A percentile compares a stretch with the other conserved stretches of the same genome.
Evolutionary conservation across 768 basidiomycete species (phyloP).

Genomic region (Butyriboletus loyo): DNA sequence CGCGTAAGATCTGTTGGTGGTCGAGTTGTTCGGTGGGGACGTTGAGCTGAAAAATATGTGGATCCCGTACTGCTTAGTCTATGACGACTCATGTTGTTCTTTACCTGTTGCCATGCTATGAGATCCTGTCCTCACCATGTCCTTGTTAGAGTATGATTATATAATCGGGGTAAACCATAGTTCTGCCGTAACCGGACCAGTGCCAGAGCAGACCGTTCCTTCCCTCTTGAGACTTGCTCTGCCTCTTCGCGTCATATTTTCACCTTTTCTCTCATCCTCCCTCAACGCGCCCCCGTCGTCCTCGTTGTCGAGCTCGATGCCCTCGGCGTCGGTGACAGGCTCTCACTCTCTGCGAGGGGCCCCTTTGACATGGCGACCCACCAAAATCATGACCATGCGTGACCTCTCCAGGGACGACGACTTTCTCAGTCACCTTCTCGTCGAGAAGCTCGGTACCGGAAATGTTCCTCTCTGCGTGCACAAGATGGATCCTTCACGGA

Average conservation of each 20-base stretch:
- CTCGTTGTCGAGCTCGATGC: slow-evolving; percentile 31
- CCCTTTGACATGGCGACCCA: slow-evolving; percentile 65
- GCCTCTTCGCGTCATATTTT: slow-evolving; percentile 34
- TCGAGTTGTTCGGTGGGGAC: not conserved
- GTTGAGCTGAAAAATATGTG: not conserved
- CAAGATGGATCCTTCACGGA: slow-evolving; percentile 81
- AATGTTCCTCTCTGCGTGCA: slow-evolving; percentile 79
- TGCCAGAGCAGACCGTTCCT: slow-evolving; percentile 22
- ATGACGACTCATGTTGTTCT: not conserved
- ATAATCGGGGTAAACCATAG: slow-evolving; percentile 15
- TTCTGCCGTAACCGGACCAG: slow-evolving; percentile 33
- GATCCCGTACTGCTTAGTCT: not conserved
- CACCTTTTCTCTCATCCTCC: slow-evolving; percentile 7
- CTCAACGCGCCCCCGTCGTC: slow-evolving; percentile 23
- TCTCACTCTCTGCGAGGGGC: slow-evolving; percentile 21
- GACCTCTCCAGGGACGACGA: slow-evolving; percentile 91
- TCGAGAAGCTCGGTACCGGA: slow-evolving; percentile 85
- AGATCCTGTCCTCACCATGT: not conserved
- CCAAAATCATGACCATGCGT: slow-evolving; percentile 87
- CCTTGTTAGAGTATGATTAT: slow-evolving; percentile 15
- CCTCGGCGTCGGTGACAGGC: slow-evolving; percentile 27
- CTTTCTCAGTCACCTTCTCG: slow-evolving; percentile 84
- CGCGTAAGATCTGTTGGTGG: slow-evolving; percentile 27
- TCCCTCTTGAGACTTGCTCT: slow-evolving; percentile 25
- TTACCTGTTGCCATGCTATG: slow-evolving; percentile 1